A percentile compares a stretch with the other conserved stretches of the same genome.
These are phyloP conservation scores for Sechiopsis laciniata DNA, from an alignment of 306 rosid genomes.

Conservation along the genomic window DNA sequence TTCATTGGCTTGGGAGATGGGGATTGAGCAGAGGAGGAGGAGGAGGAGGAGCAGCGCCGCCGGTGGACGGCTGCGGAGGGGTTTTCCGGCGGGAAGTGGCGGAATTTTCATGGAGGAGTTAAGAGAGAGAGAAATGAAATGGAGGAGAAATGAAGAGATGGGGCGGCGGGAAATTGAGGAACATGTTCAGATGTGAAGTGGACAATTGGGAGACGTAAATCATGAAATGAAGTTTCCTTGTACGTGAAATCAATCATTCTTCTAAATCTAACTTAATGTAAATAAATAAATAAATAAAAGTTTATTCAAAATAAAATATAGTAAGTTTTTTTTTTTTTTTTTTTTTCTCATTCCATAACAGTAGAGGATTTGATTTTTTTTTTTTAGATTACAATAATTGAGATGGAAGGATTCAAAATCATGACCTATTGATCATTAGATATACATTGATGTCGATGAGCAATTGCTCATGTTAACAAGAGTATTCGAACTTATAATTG, in stretches of 20 bases:
- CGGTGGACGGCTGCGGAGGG: neutral
- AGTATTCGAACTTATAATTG: too few relatives aligned
- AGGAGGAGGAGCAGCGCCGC: neutral
- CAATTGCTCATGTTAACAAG: too few relatives aligned
- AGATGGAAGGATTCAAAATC: too few relatives aligned
- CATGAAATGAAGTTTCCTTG: constrained; percentile 4
- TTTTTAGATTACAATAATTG: too few relatives aligned
- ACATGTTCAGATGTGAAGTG: neutral
- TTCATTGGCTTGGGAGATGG: constrained; percentile 36
- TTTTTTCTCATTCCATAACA: too few relatives aligned
- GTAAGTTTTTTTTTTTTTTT: too few relatives aligned
- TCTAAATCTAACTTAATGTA: too few relatives aligned
- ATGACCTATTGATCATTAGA: too few relatives aligned
- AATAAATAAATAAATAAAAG: too few relatives aligned
- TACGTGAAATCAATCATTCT: neutral
- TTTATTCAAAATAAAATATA: too few relatives aligned
- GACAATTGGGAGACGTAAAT: constrained; percentile 10
- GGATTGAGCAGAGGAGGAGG: constrained; percentile 29
- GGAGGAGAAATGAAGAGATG: neutral
- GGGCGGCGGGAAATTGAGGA: constrained; percentile 9
- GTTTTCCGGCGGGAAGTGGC: neutral
- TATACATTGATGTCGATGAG: too few relatives aligned
- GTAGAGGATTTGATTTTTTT: too few relatives aligned
- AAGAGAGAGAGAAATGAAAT: neutral
- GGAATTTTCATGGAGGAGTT: neutral